These are phyloP conservation scores for Aspergillus baeticus DNA, from an alignment of 495 filamentous ascomycete species.

Conservation along the genomic window DNA sequence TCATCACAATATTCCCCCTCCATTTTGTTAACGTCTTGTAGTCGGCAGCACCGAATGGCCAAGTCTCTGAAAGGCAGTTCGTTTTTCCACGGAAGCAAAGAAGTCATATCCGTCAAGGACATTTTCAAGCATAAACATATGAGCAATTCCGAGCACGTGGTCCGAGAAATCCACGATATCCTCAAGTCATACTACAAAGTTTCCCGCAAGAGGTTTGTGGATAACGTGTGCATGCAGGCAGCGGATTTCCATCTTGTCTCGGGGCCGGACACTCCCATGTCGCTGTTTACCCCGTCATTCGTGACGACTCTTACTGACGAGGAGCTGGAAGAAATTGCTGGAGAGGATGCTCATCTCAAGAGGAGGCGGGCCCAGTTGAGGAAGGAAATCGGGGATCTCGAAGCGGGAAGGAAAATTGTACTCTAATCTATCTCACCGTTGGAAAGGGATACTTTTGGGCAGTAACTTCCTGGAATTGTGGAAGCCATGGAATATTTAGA, in stretches of 20 bases:
- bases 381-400: constrained; percentile 40
- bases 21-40: neutral
- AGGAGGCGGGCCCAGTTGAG: constrained; percentile 32
- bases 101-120: constrained; percentile 18
- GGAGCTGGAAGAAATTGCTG: constrained; percentile 44
- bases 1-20: neutral
- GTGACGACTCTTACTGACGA: constrained; percentile 34
- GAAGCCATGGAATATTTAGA: too few species aligned
- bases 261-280: constrained; percentile 31
- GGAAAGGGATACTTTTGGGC: too few species aligned
- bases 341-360: constrained; percentile 35
- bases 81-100: neutral
- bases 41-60: neutral
- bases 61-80: too few species aligned
- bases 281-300: constrained; percentile 31
- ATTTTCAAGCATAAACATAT: constrained; percentile 25
- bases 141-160: constrained; percentile 44
- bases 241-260: constrained; percentile 33
- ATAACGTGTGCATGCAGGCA: constrained; percentile 49
- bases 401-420: constrained; percentile 8
- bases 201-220: constrained; percentile 53
- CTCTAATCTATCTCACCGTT: too few species aligned
- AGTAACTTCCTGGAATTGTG: too few species aligned
- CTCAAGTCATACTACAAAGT: constrained; percentile 61
- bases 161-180: constrained; percentile 56